Evolutionary conservation across 1,139 yeast species (phyloP).

Genomic region (Suhomyces yuchorum): DNA sequence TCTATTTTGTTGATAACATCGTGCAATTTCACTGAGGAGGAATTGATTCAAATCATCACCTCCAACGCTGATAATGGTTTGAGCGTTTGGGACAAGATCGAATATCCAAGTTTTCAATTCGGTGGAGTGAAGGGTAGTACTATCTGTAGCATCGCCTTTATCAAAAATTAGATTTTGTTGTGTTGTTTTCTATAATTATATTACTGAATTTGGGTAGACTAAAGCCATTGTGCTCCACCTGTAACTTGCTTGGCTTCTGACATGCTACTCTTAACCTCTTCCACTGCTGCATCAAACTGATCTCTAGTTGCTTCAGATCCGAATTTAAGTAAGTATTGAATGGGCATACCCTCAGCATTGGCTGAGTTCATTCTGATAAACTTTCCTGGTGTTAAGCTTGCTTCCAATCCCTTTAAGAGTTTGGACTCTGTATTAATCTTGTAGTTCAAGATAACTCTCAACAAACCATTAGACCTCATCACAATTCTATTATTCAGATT

Average conservation of each 20-base stretch:
- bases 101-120: constrained; percentile 81
- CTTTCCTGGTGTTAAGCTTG: constrained; percentile 77
- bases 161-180: constrained; percentile 24
- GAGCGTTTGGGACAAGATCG: constrained; percentile 60
- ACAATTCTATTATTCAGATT: constrained; percentile 55
- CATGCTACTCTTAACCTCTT: constrained; percentile 32
- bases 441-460: constrained; percentile 79
- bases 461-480: constrained; percentile 88
- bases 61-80: constrained; percentile 34
- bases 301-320: constrained; percentile 63
- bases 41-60: constrained; percentile 59
- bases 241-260: constrained; percentile 2
- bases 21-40: constrained; percentile 90
- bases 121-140: constrained; percentile 90
- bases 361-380: constrained; percentile 66
- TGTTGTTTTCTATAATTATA: neutral
- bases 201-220: neutral
- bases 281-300: constrained; percentile 56
- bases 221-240: constrained; percentile 9
- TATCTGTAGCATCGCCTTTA: constrained; percentile 83
- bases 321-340: constrained; percentile 81
- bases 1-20: constrained; percentile 80
- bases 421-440: constrained; percentile 61
- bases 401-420: constrained; percentile 77
- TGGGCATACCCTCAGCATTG: constrained; percentile 59